phyloP scores from a whole-genome alignment of 306 rosid genomes.

The Rosa persica region DNA sequence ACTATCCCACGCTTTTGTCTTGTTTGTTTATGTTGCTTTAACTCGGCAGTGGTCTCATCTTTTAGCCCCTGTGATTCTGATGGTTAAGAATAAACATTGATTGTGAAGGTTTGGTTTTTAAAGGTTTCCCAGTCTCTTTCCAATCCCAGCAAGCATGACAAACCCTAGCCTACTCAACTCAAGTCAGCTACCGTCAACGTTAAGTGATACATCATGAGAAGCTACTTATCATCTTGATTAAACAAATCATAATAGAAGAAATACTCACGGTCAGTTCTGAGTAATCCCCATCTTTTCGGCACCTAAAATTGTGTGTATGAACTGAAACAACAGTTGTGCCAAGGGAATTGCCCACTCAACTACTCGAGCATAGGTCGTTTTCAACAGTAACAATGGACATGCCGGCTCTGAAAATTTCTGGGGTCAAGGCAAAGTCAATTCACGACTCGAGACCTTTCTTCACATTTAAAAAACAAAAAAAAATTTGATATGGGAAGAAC shows the following conservation, averaged over 20 bases:
- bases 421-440: background rate
- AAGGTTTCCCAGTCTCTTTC: constrained; percentile 6
- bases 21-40: constrained; percentile 1
- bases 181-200: constrained; percentile 28
- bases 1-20: background rate
- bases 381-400: background rate
- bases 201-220: background rate
- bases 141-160: background rate
- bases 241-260: constrained; percentile 3
- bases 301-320: background rate
- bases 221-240: background rate
- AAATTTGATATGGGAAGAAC: no score
- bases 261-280: constrained; percentile 2
- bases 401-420: background rate
- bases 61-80: background rate
- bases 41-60: background rate
- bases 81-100: background rate
- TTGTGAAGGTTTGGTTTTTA: background rate
- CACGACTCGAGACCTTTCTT: background rate
- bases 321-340: background rate
- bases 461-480: background rate
- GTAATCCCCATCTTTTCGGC: background rate
- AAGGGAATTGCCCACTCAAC: background rate
- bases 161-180: background rate
- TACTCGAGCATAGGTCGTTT: background rate